phyloP scores from a whole-genome alignment of 208 protist species.

The Leptomonas seymouri region DNA sequence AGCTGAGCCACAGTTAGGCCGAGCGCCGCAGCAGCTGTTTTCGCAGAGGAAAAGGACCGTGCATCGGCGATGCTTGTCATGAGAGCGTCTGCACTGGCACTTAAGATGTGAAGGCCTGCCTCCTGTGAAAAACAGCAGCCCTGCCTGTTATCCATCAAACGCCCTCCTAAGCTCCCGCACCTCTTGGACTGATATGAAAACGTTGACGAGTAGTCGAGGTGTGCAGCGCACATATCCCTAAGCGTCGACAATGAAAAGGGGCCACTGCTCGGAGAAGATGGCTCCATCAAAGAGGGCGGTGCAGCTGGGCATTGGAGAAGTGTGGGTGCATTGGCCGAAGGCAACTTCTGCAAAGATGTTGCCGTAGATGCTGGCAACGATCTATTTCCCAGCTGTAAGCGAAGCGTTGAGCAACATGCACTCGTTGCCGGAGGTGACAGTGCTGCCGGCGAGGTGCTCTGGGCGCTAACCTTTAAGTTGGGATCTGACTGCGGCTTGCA shows the following conservation, averaged over 20 bases:
- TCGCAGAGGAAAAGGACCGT: neutral
- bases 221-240: too few relatives aligned
- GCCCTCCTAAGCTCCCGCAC: neutral
- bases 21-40: slow-evolving; percentile 1
- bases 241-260: too few relatives aligned
- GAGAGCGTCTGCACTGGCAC: slow-evolving; percentile 3
- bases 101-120: neutral
- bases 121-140: neutral
- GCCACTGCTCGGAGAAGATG: too few relatives aligned
- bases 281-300: too few relatives aligned
- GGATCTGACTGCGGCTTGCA: neutral
- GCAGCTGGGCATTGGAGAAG: too few relatives aligned
- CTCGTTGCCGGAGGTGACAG: neutral
- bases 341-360: too few relatives aligned
- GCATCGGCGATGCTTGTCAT: neutral
- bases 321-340: too few relatives aligned
- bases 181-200: too few relatives aligned
- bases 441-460: neutral
- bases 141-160: neutral
- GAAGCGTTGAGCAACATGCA: neutral
- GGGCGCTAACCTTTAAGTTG: too few relatives aligned
- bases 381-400: too few relatives aligned
- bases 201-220: too few relatives aligned
- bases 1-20: slow-evolving; percentile 4
- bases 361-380: too few relatives aligned